A percentile compares a stretch with the other conserved stretches of the same genome.
These are phyloP conservation scores for Fusarium proliferatum DNA, from an alignment of 2,329 filamentous ascomycete species.

Conservation along the genomic window DNA sequence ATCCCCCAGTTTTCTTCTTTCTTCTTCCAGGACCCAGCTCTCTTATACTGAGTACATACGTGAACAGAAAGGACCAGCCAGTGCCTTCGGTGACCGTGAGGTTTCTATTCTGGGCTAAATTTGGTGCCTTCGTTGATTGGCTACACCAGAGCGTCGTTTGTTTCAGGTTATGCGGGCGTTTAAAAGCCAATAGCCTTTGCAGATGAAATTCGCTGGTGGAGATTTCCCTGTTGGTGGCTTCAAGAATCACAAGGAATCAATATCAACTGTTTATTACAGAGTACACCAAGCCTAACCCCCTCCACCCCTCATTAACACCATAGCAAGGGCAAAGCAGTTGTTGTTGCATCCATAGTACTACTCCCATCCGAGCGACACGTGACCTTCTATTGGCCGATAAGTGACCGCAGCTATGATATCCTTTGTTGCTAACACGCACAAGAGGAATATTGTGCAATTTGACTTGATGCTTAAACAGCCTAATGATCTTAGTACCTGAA, in stretches of 20 bases:
- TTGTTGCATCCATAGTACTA: background rate
- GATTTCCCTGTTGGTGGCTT: constrained; percentile 2
- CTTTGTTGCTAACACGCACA: background rate
- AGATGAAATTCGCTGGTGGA: constrained; percentile 23
- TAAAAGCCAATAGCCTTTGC: constrained; percentile 44
- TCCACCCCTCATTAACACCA: background rate
- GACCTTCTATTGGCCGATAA: background rate
- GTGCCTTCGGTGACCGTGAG: background rate
- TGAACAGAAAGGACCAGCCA: constrained; percentile 3
- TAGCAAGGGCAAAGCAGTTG: background rate
- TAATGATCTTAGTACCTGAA: background rate
- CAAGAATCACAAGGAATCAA: constrained; percentile 16
- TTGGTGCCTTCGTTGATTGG: constrained; percentile 40
- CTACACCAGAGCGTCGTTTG: constrained; percentile 45
- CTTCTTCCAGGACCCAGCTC: background rate
- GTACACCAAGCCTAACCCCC: background rate
- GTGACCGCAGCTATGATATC: background rate
- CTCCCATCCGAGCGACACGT: background rate
- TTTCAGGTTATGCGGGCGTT: constrained; percentile 52
- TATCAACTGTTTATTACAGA: constrained; percentile 19
- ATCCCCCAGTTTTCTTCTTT: background rate
- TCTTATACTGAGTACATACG: constrained; percentile 1
- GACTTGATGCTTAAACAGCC: background rate
- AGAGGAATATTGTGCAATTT: background rate
- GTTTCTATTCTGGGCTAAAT: constrained; percentile 44